phyloP scores from a whole-genome alignment of 441 rosid genomes.

The Populus hybrid region DNA sequence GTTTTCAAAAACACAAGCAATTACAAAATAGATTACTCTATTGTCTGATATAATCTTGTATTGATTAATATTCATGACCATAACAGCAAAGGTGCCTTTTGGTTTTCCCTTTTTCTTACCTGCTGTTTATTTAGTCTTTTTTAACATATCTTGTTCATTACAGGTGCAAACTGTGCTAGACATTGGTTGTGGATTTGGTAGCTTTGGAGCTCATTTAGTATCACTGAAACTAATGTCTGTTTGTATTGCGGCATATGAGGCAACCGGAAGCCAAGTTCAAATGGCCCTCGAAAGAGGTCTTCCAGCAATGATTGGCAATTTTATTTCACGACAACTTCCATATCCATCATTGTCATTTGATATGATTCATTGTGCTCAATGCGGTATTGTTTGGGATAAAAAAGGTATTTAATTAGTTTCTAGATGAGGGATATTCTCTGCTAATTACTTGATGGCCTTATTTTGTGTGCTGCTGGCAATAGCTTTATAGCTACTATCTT shows the following conservation, averaged over 20 bases:
- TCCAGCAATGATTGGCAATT: slow-evolving; percentile 91
- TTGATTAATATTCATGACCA: background rate
- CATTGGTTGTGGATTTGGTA: slow-evolving; percentile 97
- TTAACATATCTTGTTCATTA: slow-evolving; percentile 17
- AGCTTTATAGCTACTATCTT: background rate
- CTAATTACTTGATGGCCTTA: background rate
- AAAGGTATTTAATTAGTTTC: slow-evolving; percentile 51
- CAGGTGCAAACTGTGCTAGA: slow-evolving; percentile 80
- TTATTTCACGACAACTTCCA: slow-evolving; percentile 79
- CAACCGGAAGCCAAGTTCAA: slow-evolving; percentile 96
- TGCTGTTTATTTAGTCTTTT: background rate
- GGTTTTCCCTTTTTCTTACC: background rate
- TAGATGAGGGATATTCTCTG: background rate
- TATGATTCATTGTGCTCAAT: slow-evolving; percentile 97
- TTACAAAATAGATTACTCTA: slow-evolving; percentile 3
- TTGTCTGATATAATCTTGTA: background rate
- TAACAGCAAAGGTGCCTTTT: background rate
- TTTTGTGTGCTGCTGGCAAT: background rate
- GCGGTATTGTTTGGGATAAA: slow-evolving; percentile 78
- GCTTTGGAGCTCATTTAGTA: slow-evolving; percentile 92
- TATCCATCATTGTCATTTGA: slow-evolving; percentile 83
- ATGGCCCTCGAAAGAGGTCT: slow-evolving; percentile 22
- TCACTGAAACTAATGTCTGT: slow-evolving; percentile 79
- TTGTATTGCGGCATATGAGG: slow-evolving; percentile 89
- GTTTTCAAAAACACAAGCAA: slow-evolving; percentile 2